Conservation (phyloP, 352 stramenopile genomes). For the Salisapilia sapeloensis region DNA sequence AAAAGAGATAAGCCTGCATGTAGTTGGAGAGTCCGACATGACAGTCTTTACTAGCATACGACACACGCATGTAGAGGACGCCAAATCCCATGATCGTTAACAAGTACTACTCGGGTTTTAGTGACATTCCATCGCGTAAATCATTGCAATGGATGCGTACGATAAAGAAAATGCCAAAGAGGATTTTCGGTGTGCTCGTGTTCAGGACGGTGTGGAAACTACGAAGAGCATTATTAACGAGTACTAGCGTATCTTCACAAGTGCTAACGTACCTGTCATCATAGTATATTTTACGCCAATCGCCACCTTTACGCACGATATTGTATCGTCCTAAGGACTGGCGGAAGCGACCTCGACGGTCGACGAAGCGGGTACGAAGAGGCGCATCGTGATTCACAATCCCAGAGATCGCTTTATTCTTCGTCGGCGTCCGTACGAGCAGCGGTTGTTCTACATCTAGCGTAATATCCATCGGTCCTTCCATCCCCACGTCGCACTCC, state of each 20-base stretch:
- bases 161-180: constrained; percentile 56
- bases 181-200: constrained; percentile 63
- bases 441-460: too few relatives aligned
- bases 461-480: too few relatives aligned
- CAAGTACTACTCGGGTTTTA: constrained; percentile 36
- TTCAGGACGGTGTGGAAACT: constrained; percentile 83
- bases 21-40: constrained; percentile 57
- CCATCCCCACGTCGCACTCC: too few relatives aligned
- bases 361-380: constrained; percentile 25
- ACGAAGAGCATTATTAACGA: too few relatives aligned
- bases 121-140: not conserved
- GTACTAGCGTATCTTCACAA: too few relatives aligned
- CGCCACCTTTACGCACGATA: constrained; percentile 10
- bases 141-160: constrained; percentile 11
- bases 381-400: too few relatives aligned
- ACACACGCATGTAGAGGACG: constrained; percentile 55
- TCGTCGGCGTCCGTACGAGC: too few relatives aligned
- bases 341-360: constrained; percentile 40
- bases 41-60: constrained; percentile 30
- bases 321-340: constrained; percentile 60
- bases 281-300: not conserved
- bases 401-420: too few relatives aligned
- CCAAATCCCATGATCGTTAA: constrained; percentile 72
- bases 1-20: constrained; percentile 78
- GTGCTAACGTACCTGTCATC: too few relatives aligned